Evolutionary conservation across 257 asterid species (phyloP), one percentile per base, ranked within the genome.

Genomic region (Gardenia jasminoides): DNA sequence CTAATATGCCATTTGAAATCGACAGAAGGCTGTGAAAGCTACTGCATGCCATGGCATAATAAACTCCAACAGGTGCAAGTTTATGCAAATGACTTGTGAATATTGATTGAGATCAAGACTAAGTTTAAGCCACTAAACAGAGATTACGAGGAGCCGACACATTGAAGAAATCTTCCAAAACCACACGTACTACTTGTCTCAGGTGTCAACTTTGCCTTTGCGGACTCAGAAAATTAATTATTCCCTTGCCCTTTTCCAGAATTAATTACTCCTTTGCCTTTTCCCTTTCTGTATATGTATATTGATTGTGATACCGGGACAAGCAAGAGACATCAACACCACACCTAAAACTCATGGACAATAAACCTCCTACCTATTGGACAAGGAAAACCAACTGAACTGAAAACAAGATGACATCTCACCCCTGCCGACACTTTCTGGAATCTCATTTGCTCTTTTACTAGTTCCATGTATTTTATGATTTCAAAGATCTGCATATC

Each of bases 281-380:
- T 61, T 22, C 66, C 31, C 3, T n/a, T 61, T n/a, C 64, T 61
- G 67, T 31, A n/a, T 3, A 4, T 28, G 41, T 36, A 36, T 36
- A 5, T 31, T 31, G 43, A 15, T 12, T 30, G 24, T 30, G 44
- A 28, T 28, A 28, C 30, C 28, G 30, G 30, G 69, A 76, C 50
- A 44, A 62, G 59, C 70, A 41, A 75, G 44, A 36, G 79, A 43
- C 44, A 62, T 76, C 72, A 62, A 76, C 71, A 76, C 26, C 61
- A 41, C 70, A 75, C 79, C 71, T 41, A 75, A 44, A 41, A 75
- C 17, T 59, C 70, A 59, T 75, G 39, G 26, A 4, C 36, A 74
- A 74, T 24, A 36, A 50, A 52, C 50, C 59, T 59, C 56, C 26
- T 13, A 75, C 78, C 78, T 4, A 54, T 33, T 28, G 43, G 78